Percentiles rank a stretch among this genome's conserved stretches.
These are phyloP conservation scores for Penicillium rolfsii DNA, from an alignment of 2,329 filamentous ascomycete species.

Conservation along the genomic window DNA sequence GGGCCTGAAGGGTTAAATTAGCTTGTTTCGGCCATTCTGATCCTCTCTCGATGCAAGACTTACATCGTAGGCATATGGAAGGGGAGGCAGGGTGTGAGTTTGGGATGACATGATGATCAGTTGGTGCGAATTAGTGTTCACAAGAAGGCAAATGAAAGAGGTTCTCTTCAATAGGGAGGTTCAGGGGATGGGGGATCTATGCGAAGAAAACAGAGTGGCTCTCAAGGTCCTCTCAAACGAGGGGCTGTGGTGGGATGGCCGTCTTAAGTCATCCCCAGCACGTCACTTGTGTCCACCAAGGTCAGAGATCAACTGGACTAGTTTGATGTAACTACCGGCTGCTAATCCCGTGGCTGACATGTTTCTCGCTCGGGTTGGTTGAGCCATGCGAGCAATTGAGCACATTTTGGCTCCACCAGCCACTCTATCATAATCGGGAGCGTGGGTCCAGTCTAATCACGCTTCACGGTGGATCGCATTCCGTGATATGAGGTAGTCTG, in stretches of 20 bases:
- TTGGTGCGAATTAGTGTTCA: background rate
- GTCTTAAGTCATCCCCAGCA: conserved; percentile 5
- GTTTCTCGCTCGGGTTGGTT: background rate
- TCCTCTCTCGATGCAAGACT: conserved; percentile 35
- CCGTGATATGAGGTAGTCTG: background rate
- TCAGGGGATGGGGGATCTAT: background rate
- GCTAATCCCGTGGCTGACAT: background rate
- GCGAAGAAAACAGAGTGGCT: background rate
- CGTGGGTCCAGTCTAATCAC: background rate
- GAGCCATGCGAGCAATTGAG: conserved; percentile 22
- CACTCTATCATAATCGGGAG: background rate
- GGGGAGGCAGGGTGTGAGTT: conserved; percentile 64
- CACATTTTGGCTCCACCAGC: conserved; percentile 21
- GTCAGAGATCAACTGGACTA: background rate
- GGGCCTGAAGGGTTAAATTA: conserved; percentile 69
- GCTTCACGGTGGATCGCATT: background rate
- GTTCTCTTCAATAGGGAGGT: background rate
- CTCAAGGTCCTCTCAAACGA: conserved; percentile 23
- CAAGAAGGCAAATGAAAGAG: background rate
- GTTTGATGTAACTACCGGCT: background rate
- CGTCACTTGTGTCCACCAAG: conserved; percentile 19
- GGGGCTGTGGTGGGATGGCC: conserved; percentile 1
- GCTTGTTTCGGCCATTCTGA: background rate
- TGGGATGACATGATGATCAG: conserved; percentile 30
- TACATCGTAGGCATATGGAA: conserved; percentile 73